Conservation (phyloP, 192 early-diverging fungal species). For the Rhizophagus clarus region DNA sequence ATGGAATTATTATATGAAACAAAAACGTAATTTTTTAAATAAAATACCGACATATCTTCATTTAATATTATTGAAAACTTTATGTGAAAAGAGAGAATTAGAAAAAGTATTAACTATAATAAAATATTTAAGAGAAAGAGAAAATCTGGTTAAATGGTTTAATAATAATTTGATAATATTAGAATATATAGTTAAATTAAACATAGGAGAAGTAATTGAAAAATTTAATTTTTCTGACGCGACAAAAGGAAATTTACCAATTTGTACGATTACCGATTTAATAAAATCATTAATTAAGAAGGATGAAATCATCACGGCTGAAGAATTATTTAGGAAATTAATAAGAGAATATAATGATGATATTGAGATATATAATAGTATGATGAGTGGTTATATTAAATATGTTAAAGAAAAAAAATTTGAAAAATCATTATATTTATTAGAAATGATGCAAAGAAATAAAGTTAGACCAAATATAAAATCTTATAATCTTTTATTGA, state of each 20-base stretch:
- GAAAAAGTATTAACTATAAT: neutral
- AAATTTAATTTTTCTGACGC: neutral
- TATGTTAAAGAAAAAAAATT: constrained; percentile 1
- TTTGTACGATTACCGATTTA: neutral
- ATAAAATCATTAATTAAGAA: neutral
- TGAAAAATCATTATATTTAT: neutral
- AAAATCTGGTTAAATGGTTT: neutral
- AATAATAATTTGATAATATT: neutral
- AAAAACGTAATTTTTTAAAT: neutral
- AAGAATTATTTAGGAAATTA: neutral
- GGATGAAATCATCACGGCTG: neutral
- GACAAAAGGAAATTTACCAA: neutral
- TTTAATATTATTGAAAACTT: neutral
- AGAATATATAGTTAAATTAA: neutral
- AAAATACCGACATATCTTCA: neutral
- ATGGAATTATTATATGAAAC: neutral
- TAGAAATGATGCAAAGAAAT: constrained; percentile 13
- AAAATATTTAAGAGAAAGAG: neutral
- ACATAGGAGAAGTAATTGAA: neutral
- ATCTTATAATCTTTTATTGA: constrained; percentile 22
- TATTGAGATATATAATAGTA: constrained; percentile 7
- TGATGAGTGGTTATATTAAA: constrained; percentile 5
- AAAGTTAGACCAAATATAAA: constrained; percentile 1
- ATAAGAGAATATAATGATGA: neutral
- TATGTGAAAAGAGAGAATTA: neutral